Conservation (phyloP, 495 filamentous ascomycete species). For the Hypoxylon rickii region DNA sequence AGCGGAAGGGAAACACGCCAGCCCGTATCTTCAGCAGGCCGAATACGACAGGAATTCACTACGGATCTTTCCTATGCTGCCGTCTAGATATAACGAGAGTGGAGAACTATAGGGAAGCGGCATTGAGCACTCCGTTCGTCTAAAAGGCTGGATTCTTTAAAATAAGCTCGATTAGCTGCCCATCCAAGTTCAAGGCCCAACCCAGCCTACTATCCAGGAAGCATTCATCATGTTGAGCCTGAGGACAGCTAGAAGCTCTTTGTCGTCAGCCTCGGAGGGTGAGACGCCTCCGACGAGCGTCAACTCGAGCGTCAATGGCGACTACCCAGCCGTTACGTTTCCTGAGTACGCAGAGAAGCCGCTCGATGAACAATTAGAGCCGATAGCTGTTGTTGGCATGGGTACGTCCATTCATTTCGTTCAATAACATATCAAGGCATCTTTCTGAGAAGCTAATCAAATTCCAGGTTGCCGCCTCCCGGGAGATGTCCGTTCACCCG, state of each 20-base stretch:
- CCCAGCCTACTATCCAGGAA: not conserved
- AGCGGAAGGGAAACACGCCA: too few relatives aligned
- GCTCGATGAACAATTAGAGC: conserved; percentile 34
- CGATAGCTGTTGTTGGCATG: conserved; percentile 54
- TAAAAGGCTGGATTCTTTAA: too few relatives aligned
- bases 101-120: too few relatives aligned
- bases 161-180: too few relatives aligned
- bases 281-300: conserved; percentile 4
- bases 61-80: too few relatives aligned
- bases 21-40: too few relatives aligned
- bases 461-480: conserved; percentile 38
- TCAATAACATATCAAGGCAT: not conserved
- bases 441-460: conserved; percentile 13
- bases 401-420: conserved; percentile 26
- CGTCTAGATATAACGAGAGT: too few relatives aligned
- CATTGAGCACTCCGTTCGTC: too few relatives aligned
- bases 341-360: conserved; percentile 7
- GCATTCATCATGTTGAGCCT: not conserved
- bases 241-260: not conserved
- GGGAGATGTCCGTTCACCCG: conserved; percentile 46
- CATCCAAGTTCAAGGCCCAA: too few relatives aligned
- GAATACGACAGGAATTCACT: too few relatives aligned
- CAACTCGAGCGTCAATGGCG: not conserved
- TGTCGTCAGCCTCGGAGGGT: conserved; percentile 3
- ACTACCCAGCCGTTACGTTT: conserved; percentile 5